Conservation (phyloP, 139 green algal species). For the Zygnema circumcarinatum region DNA sequence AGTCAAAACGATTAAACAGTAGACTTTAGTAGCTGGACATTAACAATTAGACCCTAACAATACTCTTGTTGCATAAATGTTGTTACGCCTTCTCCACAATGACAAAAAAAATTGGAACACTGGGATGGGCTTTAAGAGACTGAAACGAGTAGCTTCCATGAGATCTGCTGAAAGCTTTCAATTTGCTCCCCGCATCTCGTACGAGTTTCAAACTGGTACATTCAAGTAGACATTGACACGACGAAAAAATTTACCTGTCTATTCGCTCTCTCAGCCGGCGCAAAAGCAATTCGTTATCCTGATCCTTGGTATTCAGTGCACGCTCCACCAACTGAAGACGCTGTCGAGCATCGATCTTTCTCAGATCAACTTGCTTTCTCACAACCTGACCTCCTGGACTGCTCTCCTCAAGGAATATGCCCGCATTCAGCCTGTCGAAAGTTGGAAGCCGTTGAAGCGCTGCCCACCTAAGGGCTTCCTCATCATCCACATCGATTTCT, state of each 20-base stretch:
- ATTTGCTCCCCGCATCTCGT: too few relatives aligned
- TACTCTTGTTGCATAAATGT: background rate
- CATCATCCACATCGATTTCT: constrained; percentile 9
- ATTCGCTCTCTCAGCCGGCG: background rate
- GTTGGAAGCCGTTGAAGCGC: background rate
- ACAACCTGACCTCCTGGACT: background rate
- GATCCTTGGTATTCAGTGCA: constrained; percentile 28
- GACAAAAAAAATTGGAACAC: background rate
- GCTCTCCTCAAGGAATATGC: background rate
- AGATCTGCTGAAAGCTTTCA: too few relatives aligned
- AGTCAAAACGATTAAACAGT: too few relatives aligned
- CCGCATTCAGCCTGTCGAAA: background rate
- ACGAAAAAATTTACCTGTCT: constrained; percentile 40
- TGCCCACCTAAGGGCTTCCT: constrained; percentile 1
- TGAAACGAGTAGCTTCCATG: too few relatives aligned
- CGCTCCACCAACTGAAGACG: constrained; percentile 27
- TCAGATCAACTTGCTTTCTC: background rate
- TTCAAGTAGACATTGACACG: too few relatives aligned
- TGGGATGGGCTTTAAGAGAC: too few relatives aligned
- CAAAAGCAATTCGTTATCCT: constrained; percentile 43
- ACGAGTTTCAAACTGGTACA: too few relatives aligned
- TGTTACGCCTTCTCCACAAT: too few relatives aligned
- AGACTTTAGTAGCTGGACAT: too few relatives aligned
- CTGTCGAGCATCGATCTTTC: constrained; percentile 9
- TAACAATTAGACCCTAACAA: background rate